Evolutionary conservation across 2,329 filamentous ascomycete species (phyloP).

Genomic region (Dothideomycetes sp.): DNA sequence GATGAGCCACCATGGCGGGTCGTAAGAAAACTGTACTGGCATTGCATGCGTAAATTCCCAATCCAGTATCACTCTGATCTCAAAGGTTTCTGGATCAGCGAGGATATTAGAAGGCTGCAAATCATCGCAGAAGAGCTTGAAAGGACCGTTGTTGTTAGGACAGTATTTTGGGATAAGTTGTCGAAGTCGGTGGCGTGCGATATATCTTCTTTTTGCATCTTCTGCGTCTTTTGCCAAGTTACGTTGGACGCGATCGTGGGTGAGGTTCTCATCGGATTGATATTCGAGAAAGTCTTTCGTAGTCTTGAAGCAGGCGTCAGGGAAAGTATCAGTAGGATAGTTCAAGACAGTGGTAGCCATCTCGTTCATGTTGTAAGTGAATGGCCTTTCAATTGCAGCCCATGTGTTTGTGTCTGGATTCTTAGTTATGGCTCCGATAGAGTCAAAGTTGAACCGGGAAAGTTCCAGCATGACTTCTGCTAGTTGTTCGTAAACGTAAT

Average conservation of each 20-base stretch:
- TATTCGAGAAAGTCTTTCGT: slow-evolving; percentile 18
- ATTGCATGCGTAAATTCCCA: slow-evolving; percentile 20
- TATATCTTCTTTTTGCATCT: slow-evolving; percentile 21
- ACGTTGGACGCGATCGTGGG: slow-evolving; percentile 20
- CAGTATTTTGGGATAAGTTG: slow-evolving; percentile 16
- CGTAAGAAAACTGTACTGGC: slow-evolving; percentile 18
- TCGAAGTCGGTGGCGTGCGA: slow-evolving; percentile 18
- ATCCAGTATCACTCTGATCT: slow-evolving; percentile 19
- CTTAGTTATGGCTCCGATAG: not conserved
- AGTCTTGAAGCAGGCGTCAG: slow-evolving; percentile 4
- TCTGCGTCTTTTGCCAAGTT: slow-evolving; percentile 20
- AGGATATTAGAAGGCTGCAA: slow-evolving; percentile 19
- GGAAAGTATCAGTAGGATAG: not conserved
- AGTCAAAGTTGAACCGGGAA: not conserved
- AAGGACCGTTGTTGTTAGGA: slow-evolving; percentile 12
- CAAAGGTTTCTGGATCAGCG: slow-evolving; percentile 17
- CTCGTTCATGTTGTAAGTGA: slow-evolving; percentile 14
- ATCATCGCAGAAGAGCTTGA: slow-evolving; percentile 19
- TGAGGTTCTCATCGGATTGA: slow-evolving; percentile 18
- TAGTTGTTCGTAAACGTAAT: not conserved
- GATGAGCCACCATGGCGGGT: slow-evolving; percentile 14
- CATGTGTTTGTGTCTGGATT: not conserved
- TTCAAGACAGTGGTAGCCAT: slow-evolving; percentile 11
- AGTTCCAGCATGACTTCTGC: not conserved
- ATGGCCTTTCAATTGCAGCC: not conserved